Base-by-base conservation (phyloP, 768 basidiomycete species). In the Psilocybe sp. region DNA sequence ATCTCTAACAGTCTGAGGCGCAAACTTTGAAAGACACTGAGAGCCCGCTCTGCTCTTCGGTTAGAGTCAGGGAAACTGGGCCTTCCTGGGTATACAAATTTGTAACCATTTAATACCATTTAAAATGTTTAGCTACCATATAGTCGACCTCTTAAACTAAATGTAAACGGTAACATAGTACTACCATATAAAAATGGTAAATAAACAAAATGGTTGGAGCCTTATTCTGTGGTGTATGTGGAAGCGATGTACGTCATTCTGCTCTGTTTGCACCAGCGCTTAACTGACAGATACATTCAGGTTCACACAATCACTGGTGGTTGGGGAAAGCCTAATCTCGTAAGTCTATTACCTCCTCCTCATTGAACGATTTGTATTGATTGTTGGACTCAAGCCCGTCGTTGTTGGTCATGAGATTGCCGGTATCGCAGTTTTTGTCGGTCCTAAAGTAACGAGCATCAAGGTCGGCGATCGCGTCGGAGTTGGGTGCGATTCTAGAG, bases 401-500 rank as follows among this genome's bases (percentile, higher is more conserved):
- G 70, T 74, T 40, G 59, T 69, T 37, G 75, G 77, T 13, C 80
- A 84, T 57, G 81, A 82, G 62, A 80, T 85, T 47, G 72, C 79
- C 42, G 83, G 82, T 5, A 64, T 64, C 8, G 80, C 77, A 34
- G 72, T 71, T 18, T 66, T 71, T 10, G 78, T 87, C 50, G 82
- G 85, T 2, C 62, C 73, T 6, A 71, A 80, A 38, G 81, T 84
- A 39, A 71, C 58, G 3, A 73, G 73, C 43, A 71, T 84, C 69
- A 80, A 81, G 59, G 69, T 75, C 8, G 82, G 82, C 18, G 78
- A 84, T 59, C 63, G 76, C 8, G 83, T 74, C 52, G 84, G 83
- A 43, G 67, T 70, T 28, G 69, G 69, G 69, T 69, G 47, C 33
- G 61, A 15, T 23, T 9, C 1, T 23, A 33, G 13, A 16, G 44